Evolutionary conservation across 2,329 filamentous ascomycete genomes (phyloP), one percentile per base, ranked within the genome.

Genomic region (Aspergillus udagawae): DNA sequence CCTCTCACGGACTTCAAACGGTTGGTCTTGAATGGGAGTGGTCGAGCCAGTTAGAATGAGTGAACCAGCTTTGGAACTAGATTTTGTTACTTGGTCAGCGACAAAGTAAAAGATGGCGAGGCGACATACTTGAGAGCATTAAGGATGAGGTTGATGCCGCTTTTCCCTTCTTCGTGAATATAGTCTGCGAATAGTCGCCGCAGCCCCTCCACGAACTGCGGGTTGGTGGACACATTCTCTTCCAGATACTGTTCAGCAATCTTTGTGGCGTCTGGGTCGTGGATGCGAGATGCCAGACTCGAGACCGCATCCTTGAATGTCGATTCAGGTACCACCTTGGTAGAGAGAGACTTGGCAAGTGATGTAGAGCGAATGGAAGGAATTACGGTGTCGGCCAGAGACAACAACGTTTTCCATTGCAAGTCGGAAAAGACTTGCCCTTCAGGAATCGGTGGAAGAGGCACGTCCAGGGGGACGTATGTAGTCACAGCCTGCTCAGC

Each of bases 331-430:
- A 78, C 65, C 1, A 71, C 69, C 41, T 80, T 74, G 35, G 77
- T 70, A 0, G 65, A 67, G 0, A 60, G 60, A 9, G 70, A 67
- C 49, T 71, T 71, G 7, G 72, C 69, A 0, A 66, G 69, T 3
- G 70, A 68, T 0, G 72, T 70, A 3, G 77, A 74, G 41, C 73
- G 75, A 57, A 86, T 74, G 2, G 81, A 76, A 1, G 84, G 83
- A 21, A 87, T 74, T 51, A 86, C 72, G 1, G 83, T 78, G 60
- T 86, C 84, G 8, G 80, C 76, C 29, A 87, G 77, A 25, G 84
- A 79, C 49, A 83, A 73, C 3, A 87, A 72, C 0, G 81, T 84
- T 29, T 73, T 76, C 84, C 84, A 87, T 77, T 87, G 85, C 2
- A 75, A 68, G 12, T 79, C 70, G 2, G 78, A 81, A 62, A 86